Evolutionary conservation across 768 basidiomycete genomes (phyloP), one percentile per base, ranked within the genome.

Genomic region (Termitomyces sp.): DNA sequence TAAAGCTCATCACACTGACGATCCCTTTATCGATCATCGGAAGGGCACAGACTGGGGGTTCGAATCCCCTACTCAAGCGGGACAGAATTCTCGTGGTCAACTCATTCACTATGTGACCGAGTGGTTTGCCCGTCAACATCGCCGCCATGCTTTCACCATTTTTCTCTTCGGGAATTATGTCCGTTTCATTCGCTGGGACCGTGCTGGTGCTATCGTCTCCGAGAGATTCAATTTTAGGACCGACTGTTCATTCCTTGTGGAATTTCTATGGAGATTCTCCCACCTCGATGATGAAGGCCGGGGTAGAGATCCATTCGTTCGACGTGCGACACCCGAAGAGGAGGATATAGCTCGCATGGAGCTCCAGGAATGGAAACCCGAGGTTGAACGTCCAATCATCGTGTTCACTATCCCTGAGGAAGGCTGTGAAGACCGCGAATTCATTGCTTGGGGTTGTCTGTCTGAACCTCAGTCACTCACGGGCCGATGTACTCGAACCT

Each of bases 181-280:
- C 6, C 68, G 71, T 7, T 57, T 74, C 40, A 62, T 75, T 21
- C 65, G 67, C 3, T 63, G 66, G 60, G 74, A 75, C 50, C 65
- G 71, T 1, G 58, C 69, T 9, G 74, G 71, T 9, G 63, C 59
- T 1, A 60, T 74, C n/a, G 70, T 71, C 3, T 63, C 71, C 0
- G 52, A 57, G 19, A 17, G 44, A 0, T 71, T 74, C 59, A 44
- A 68, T 44, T 66, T 65, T 35, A 53, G 53, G 7, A 9, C 57
- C 2, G 22, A 67, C 0, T 63, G 62, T 14, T 1, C 54, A 9
- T 19, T 57, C 0, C 59, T 75, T 0, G 53, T 64, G n/a, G 59
- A 66, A 0, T 73, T 71, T 52, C 55, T 74, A 4, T 68, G 64
- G 63, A 62, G 65, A 5, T 71, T 69, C 46, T 51, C 62, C 5